phyloP scores from a whole-genome alignment of 768 basidiomycete genomes.

The Tylopilus plumbeoviolaceoides region DNA sequence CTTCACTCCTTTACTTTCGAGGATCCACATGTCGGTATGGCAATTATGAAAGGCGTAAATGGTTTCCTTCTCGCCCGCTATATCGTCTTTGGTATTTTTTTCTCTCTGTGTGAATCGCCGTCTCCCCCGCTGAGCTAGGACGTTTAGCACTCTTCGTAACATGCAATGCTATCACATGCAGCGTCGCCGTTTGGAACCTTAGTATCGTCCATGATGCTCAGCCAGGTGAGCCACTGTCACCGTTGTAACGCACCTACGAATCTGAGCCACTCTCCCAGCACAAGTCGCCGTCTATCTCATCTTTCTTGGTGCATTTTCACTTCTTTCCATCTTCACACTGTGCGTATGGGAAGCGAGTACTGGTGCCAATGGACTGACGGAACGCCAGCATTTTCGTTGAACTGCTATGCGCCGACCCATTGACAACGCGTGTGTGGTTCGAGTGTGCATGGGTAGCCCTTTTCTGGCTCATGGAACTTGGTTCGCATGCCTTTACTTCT shows the following conservation, averaged over 20 bases:
- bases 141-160: constrained; percentile 53
- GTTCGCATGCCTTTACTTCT: constrained; percentile 35
- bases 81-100: constrained; percentile 50
- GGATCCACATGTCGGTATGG: constrained; percentile 28
- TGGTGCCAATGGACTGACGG: neutral
- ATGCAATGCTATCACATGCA: constrained; percentile 62
- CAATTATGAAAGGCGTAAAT: constrained; percentile 37
- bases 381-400: constrained; percentile 53
- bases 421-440: constrained; percentile 67
- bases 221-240: constrained; percentile 36
- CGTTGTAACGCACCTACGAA: neutral
- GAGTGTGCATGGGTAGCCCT: constrained; percentile 59
- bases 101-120: neutral
- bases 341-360: constrained; percentile 29
- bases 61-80: constrained; percentile 52
- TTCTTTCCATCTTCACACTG: constrained; percentile 57
- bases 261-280: constrained; percentile 27
- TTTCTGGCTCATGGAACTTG: constrained; percentile 56
- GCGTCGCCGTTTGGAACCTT: constrained; percentile 67
- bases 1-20: constrained; percentile 12
- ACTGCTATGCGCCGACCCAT: constrained; percentile 44
- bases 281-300: constrained; percentile 58
- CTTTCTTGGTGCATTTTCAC: constrained; percentile 54
- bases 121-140: neutral
- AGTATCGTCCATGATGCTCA: constrained; percentile 40